Conservation (phyloP, 345 rosid species). For the Camelina laxa region DNA sequence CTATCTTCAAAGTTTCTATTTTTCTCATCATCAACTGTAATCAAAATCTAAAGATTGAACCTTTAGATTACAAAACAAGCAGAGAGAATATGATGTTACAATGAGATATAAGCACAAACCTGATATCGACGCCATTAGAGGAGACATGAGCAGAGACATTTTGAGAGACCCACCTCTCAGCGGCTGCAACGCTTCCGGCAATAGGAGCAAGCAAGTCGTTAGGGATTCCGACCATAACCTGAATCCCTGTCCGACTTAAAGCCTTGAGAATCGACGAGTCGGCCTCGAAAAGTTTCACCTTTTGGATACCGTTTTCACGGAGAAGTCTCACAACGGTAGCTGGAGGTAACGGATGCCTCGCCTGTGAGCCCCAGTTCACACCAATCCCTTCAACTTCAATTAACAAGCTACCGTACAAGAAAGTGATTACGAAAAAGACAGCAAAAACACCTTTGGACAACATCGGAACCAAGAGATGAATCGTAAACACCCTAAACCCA, state of each 20-base stretch:
- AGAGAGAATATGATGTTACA: neutral
- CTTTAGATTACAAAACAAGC: neutral
- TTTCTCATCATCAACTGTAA: conserved; percentile 16
- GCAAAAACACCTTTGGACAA: conserved; percentile 27
- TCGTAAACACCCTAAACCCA: neutral
- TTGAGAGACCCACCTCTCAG: conserved; percentile 72
- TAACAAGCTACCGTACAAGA: conserved; percentile 26
- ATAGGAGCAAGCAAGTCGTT: conserved; percentile 66
- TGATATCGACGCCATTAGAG: conserved; percentile 62
- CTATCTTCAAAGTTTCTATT: conserved; percentile 5
- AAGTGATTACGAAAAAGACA: conserved; percentile 29
- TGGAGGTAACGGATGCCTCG: conserved; percentile 62
- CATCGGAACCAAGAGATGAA: conserved; percentile 27
- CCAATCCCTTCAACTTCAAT: conserved; percentile 50
- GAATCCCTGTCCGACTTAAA: conserved; percentile 61
- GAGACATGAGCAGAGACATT: conserved; percentile 70
- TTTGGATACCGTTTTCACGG: conserved; percentile 62
- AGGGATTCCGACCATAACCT: conserved; percentile 85
- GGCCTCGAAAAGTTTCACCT: conserved; percentile 80
- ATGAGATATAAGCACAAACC: conserved; percentile 45
- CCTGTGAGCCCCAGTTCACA: conserved; percentile 80
- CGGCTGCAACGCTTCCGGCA: conserved; percentile 59
- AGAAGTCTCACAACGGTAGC: conserved; percentile 61
- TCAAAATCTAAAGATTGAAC: conserved; percentile 10
- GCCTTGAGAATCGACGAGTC: conserved; percentile 55